Conservation (phyloP, 2,329 filamentous ascomycete species). For the Xylaria digitata region DNA sequence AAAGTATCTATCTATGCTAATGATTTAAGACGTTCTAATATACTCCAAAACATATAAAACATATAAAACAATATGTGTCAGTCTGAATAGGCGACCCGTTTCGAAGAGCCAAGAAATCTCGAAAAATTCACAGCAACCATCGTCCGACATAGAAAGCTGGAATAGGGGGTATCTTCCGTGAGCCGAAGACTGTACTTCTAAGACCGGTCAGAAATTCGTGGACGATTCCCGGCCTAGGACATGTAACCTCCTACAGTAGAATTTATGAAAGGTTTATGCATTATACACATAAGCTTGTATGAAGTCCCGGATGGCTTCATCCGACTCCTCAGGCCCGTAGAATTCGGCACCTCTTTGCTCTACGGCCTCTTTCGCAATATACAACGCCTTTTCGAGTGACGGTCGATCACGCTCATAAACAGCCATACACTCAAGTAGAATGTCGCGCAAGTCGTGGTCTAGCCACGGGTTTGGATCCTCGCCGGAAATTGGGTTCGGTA, state of each 20-base stretch:
- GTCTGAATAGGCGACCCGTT: too few relatives aligned
- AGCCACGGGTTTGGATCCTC: conserved; percentile 14
- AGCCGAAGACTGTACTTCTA: not conserved
- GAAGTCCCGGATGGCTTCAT: not conserved
- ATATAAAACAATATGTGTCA: too few relatives aligned
- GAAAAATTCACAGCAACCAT: too few relatives aligned
- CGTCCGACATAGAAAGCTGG: too few relatives aligned
- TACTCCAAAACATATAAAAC: too few relatives aligned
- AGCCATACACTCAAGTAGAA: conserved; percentile 25
- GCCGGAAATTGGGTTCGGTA: not conserved
- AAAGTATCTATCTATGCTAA: not conserved
- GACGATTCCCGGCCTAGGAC: not conserved
- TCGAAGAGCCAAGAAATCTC: too few relatives aligned
- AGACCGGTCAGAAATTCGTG: not conserved
- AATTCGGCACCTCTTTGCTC: not conserved
- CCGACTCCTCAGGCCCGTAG: conserved; percentile 22
- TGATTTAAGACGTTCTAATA: not conserved
- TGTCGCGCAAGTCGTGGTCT: conserved; percentile 21
- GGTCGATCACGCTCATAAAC: conserved; percentile 1
- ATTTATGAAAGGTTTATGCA: not conserved
- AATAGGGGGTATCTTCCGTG: too few relatives aligned
- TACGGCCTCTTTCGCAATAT: not conserved
- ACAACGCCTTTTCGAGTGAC: conserved; percentile 9
- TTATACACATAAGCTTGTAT: conserved; percentile 24
- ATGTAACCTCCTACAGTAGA: not conserved